Conservation (phyloP, 352 stramenopile species). For the Globisporangium cylindrosporum region DNA sequence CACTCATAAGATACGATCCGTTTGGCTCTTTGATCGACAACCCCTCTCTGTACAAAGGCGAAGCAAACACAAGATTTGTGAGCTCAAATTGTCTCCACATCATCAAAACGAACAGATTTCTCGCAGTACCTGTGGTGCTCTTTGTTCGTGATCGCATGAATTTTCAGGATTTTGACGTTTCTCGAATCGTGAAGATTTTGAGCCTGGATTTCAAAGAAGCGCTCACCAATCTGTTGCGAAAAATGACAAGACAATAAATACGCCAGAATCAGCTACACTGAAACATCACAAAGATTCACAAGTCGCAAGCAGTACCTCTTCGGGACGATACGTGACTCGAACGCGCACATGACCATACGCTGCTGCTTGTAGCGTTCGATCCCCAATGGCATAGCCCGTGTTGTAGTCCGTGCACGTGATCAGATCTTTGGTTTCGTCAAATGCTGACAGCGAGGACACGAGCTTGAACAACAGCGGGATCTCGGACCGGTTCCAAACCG, state of each 20-base stretch:
- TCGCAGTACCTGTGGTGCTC: constrained; percentile 74
- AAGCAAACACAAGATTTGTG: not conserved
- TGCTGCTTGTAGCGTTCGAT: constrained; percentile 76
- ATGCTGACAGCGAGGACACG: constrained; percentile 63
- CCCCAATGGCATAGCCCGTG: constrained; percentile 77
- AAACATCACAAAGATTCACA: not conserved
- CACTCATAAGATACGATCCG: constrained; percentile 83
- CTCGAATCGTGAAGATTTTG: constrained; percentile 84
- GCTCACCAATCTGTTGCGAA: constrained; percentile 64
- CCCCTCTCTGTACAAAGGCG: constrained; percentile 52
- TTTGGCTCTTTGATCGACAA: constrained; percentile 84
- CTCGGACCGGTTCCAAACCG: constrained; percentile 88
- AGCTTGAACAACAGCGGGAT: constrained; percentile 86
- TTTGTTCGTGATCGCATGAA: constrained; percentile 86
- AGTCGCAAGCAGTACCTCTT: constrained; percentile 40
- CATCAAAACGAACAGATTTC: not conserved
- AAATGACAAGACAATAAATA: constrained; percentile 1
- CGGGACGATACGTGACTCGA: constrained; percentile 80
- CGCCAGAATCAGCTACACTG: not conserved
- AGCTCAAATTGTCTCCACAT: not conserved
- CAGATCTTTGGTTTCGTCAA: constrained; percentile 66
- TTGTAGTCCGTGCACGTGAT: constrained; percentile 87
- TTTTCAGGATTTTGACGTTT: constrained; percentile 85
- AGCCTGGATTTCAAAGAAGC: constrained; percentile 84
- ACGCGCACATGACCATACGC: constrained; percentile 85